phyloP scores from a whole-genome alignment of 2,329 filamentous ascomycete genomes.

The Sporothrix globosa region DNA sequence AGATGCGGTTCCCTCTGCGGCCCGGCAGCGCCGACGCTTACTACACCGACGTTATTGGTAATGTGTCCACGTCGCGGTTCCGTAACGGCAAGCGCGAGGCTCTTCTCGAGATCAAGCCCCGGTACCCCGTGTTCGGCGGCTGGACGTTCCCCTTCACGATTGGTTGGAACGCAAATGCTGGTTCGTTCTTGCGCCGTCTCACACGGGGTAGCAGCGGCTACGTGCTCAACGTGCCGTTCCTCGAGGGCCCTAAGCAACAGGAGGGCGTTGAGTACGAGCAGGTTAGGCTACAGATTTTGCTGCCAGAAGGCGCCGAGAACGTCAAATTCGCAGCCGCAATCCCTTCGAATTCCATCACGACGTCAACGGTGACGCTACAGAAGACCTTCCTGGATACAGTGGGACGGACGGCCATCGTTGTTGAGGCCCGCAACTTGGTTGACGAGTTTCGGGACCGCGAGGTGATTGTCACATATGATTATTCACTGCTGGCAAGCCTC shows the following conservation, averaged over 20 bases:
- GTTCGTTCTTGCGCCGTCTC: slow-evolving; percentile 71
- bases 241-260: slow-evolving; percentile 83
- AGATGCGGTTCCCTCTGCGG: slow-evolving; percentile 77
- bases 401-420: slow-evolving; percentile 78
- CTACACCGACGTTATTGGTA: slow-evolving; percentile 94
- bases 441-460: slow-evolving; percentile 87
- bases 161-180: slow-evolving; percentile 89
- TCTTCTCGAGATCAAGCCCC: slow-evolving; percentile 85
- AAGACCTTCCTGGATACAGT: slow-evolving; percentile 93
- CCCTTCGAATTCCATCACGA: slow-evolving; percentile 64
- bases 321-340: slow-evolving; percentile 76
- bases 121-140: slow-evolving; percentile 94
- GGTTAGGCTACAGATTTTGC: slow-evolving; percentile 76
- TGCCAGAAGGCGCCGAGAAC: slow-evolving; percentile 89
- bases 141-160: slow-evolving; percentile 99
- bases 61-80: slow-evolving; percentile 92
- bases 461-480: slow-evolving; percentile 85
- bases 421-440: slow-evolving; percentile 83
- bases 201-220: slow-evolving; percentile 62
- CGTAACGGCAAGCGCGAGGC: slow-evolving; percentile 75
- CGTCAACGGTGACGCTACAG: slow-evolving; percentile 64
- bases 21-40: slow-evolving; percentile 84
- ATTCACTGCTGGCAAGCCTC: slow-evolving; percentile 71
- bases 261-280: slow-evolving; percentile 88
- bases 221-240: slow-evolving; percentile 85